phyloP scores from a whole-genome alignment of 345 rosid genomes.

The Acer campestre region DNA sequence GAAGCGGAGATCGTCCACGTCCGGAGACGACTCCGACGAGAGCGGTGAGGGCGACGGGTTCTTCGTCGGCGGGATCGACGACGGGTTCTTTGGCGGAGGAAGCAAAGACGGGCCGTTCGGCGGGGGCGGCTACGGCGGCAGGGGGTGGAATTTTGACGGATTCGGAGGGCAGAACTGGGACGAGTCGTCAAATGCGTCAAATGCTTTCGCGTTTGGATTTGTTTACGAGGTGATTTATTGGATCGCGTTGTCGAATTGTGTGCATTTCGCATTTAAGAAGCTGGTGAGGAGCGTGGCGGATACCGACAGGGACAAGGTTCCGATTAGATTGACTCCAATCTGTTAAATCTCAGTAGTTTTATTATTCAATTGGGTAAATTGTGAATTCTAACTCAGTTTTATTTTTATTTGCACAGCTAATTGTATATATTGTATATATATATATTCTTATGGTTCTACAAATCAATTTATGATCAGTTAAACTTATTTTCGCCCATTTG shows the following conservation, averaged over 20 bases:
- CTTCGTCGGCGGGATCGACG: constrained; percentile 45
- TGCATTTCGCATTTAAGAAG: constrained; percentile 86
- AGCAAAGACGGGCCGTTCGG: constrained; percentile 50
- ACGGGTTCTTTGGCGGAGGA: constrained; percentile 46
- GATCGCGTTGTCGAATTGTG: constrained; percentile 87
- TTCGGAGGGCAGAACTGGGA: constrained; percentile 67
- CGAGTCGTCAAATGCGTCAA: constrained; percentile 52
- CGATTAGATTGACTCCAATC: constrained; percentile 51
- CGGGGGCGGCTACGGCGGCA: constrained; percentile 60
- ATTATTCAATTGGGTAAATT: constrained; percentile 16
- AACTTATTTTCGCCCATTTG: background rate
- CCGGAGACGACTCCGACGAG: constrained; percentile 52
- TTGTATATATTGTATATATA: constrained; percentile 28
- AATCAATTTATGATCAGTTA: background rate
- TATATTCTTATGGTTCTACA: constrained; percentile 10
- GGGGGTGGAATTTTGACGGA: constrained; percentile 71
- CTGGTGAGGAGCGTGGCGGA: constrained; percentile 50
- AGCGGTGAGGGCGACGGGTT: constrained; percentile 46
- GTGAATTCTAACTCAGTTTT: background rate
- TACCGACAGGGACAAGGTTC: constrained; percentile 61
- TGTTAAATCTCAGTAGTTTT: constrained; percentile 35
- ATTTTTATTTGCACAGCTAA: constrained; percentile 1
- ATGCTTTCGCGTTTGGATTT: constrained; percentile 64
- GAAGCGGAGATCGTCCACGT: constrained; percentile 44
- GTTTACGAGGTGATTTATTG: constrained; percentile 92